Evolutionary conservation across 2,329 filamentous ascomycete species (phyloP).

Genomic region (Curvularia hawaiiensis): DNA sequence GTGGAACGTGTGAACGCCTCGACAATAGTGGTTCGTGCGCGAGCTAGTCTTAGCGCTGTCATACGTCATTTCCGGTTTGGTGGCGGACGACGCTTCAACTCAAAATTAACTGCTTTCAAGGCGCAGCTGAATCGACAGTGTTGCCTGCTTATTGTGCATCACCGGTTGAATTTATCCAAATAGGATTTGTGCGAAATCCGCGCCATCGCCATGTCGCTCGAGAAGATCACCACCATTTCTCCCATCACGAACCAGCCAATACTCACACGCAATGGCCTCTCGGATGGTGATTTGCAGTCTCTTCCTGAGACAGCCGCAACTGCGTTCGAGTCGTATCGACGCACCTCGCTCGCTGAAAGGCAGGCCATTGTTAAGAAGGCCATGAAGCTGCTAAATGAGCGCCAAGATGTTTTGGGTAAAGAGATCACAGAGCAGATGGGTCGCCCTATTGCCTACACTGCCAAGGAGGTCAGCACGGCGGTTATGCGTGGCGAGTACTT

Average conservation of each 20-base stretch:
- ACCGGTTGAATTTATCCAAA: constrained; percentile 24
- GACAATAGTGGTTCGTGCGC: constrained; percentile 12
- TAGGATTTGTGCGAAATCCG: constrained; percentile 12
- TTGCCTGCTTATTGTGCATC: constrained; percentile 17
- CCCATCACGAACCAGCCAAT: constrained; percentile 86
- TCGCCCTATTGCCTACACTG: constrained; percentile 84
- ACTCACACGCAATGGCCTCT: constrained; percentile 76
- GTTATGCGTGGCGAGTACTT: constrained; percentile 85
- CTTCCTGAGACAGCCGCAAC: constrained; percentile 74
- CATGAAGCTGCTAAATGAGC: constrained; percentile 69
- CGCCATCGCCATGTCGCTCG: constrained; percentile 54
- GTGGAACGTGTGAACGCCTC: constrained; percentile 14
- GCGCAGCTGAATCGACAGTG: constrained; percentile 13
- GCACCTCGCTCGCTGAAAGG: constrained; percentile 74
- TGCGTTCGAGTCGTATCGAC: constrained; percentile 78
- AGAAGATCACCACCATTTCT: constrained; percentile 79
- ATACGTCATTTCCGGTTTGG: constrained; percentile 24
- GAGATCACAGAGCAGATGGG: constrained; percentile 97
- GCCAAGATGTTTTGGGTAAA: constrained; percentile 78
- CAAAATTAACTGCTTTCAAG: constrained; percentile 24
- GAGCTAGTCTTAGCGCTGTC: constrained; percentile 9
- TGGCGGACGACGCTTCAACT: constrained; percentile 17
- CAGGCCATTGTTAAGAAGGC: constrained; percentile 83
- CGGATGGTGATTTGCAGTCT: constrained; percentile 69
- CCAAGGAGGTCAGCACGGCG: constrained; percentile 82